phyloP scores from a whole-genome alignment of 495 filamentous ascomycete species.

The Aspergillus cavernicola region DNA sequence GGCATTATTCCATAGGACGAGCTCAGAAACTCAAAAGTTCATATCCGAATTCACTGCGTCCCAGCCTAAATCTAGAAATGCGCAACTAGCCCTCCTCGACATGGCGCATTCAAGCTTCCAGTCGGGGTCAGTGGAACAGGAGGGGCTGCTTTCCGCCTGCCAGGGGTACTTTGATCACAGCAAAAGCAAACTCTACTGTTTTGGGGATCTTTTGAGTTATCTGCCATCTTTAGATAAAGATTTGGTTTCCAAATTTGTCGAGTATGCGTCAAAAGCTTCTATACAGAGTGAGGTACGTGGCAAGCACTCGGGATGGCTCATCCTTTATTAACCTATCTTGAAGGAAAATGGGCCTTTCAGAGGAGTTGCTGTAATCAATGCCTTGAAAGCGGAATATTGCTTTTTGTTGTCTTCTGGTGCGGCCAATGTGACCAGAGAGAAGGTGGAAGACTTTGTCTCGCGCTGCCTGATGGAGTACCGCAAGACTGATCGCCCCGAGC shows the following conservation, averaged over 20 bases:
- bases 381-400: constrained; percentile 55
- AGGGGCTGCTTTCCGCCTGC: constrained; percentile 39
- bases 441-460: constrained; percentile 42
- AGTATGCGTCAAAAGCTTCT: constrained; percentile 26
- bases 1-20: constrained; percentile 23
- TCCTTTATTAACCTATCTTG: constrained; percentile 12
- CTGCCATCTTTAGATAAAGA: constrained; percentile 36
- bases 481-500: constrained; percentile 17
- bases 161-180: constrained; percentile 48
- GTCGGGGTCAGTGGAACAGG: constrained; percentile 27
- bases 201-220: constrained; percentile 49
- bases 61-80: constrained; percentile 46
- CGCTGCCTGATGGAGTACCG: constrained; percentile 48
- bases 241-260: constrained; percentile 35
- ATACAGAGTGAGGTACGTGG: constrained; percentile 32
- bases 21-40: constrained; percentile 27
- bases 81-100: constrained; percentile 41
- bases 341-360: constrained; percentile 17
- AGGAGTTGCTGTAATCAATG: constrained; percentile 46
- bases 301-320: not conserved
- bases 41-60: constrained; percentile 33
- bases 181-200: constrained; percentile 51
- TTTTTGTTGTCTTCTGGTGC: constrained; percentile 43
- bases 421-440: constrained; percentile 25
- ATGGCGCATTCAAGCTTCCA: constrained; percentile 22